Conservation (phyloP, 352 stramenopile species). For the Pythium graminicola region DNA sequence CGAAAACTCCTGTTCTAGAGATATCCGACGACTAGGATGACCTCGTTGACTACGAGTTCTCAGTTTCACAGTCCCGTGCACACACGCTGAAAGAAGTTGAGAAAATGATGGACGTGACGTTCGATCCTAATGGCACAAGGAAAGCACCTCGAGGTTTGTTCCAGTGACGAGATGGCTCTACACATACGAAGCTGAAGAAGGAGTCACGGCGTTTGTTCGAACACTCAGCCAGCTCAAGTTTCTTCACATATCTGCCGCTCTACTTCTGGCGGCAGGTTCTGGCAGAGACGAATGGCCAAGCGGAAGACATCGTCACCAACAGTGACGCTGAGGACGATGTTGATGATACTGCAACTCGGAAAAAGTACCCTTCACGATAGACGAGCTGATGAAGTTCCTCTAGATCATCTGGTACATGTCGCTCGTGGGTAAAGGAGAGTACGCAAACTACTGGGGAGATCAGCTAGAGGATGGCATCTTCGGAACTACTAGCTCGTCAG, state of each 20-base stretch:
- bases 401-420: conserved; percentile 28
- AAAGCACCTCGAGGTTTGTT: not conserved
- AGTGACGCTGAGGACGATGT: too few relatives aligned
- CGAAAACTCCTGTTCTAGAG: too few relatives aligned
- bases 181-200: conserved; percentile 4
- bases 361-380: conserved; percentile 1
- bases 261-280: conserved; percentile 25
- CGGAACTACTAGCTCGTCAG: not conserved
- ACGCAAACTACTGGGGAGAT: conserved; percentile 25
- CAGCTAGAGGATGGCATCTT: conserved; percentile 21
- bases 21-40: not conserved
- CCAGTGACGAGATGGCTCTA: conserved; percentile 1
- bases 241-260: conserved; percentile 26
- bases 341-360: too few relatives aligned
- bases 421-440: conserved; percentile 23
- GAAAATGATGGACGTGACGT: not conserved
- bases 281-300: conserved; percentile 17
- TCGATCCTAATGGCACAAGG: not conserved
- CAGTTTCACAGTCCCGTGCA: not conserved
- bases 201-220: conserved; percentile 18
- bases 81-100: conserved; percentile 1
- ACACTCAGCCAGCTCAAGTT: conserved; percentile 21
- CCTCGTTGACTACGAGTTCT: not conserved
- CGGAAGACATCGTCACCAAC: not conserved
- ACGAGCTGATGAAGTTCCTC: conserved; percentile 29